Evolutionary conservation across 2,329 filamentous ascomycete genomes (phyloP).

Genomic region (Fragosphaeria purpurea): DNA sequence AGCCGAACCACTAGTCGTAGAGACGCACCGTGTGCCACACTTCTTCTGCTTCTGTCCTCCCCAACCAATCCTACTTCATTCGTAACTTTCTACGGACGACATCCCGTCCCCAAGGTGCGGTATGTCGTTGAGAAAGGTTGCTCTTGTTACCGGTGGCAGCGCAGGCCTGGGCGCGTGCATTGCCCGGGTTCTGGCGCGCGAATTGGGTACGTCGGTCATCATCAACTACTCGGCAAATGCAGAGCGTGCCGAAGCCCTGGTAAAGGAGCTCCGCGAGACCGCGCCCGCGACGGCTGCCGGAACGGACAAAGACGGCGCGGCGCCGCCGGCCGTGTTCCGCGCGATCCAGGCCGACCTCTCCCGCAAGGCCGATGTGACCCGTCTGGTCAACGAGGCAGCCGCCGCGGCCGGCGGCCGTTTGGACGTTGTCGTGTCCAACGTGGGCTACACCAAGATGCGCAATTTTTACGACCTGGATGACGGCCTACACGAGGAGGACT

Average conservation of each 20-base stretch:
- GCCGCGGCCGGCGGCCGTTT: conserved; percentile 50
- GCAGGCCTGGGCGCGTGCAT: conserved; percentile 64
- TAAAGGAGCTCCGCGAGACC: conserved; percentile 35
- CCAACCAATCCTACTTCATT: too few species aligned
- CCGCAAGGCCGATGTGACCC: conserved; percentile 44
- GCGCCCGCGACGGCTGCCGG: neutral
- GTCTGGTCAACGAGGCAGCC: conserved; percentile 49
- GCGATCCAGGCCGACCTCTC: conserved; percentile 59
- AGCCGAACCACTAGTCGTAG: too few species aligned
- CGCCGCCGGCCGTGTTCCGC: conserved; percentile 21
- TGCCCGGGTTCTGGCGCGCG: conserved; percentile 54
- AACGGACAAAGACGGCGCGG: neutral
- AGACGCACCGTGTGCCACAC: too few species aligned
- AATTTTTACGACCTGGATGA: conserved; percentile 40
- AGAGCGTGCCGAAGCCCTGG: conserved; percentile 48
- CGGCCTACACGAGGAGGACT: conserved; percentile 44
- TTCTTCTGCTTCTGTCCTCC: too few species aligned
- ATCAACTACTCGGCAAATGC: conserved; percentile 62
- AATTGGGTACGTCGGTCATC: conserved; percentile 54
- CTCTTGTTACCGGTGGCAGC: conserved; percentile 39
- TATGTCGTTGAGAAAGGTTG: conserved; percentile 16
- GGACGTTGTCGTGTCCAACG: conserved; percentile 72
- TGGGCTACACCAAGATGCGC: conserved; percentile 42
- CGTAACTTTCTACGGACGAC: too few species aligned
- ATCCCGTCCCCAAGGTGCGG: too few species aligned